A percentile compares a stretch with the other conserved stretches of the same genome.
Evolutionary conservation across 257 asterid genomes (phyloP).

Genomic region (Euphrasia confusa): DNA sequence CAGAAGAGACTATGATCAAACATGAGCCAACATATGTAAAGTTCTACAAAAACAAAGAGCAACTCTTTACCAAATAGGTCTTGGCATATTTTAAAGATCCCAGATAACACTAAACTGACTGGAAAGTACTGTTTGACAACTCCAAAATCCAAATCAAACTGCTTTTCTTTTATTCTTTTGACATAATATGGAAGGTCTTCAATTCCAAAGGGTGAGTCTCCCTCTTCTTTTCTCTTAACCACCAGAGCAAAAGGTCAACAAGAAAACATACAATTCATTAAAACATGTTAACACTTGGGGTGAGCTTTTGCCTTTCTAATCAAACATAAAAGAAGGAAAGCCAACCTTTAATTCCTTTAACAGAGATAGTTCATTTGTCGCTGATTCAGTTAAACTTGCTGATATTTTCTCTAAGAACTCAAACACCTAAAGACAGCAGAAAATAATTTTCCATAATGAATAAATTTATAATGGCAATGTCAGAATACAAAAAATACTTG

Average conservation of each 20-base stretch:
- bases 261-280: slow-evolving; percentile 17
- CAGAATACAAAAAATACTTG: background rate
- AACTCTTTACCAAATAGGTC: slow-evolving; percentile 78
- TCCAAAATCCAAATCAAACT: slow-evolving; percentile 68
- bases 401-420: slow-evolving; percentile 87
- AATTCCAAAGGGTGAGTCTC: slow-evolving; percentile 67
- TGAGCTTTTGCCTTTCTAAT: slow-evolving; percentile 16
- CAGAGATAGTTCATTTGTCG: slow-evolving; percentile 66
- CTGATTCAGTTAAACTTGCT: slow-evolving; percentile 68
- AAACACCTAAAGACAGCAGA: slow-evolving; percentile 51
- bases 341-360: slow-evolving; percentile 82
- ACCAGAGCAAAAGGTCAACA: slow-evolving; percentile 26
- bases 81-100: slow-evolving; percentile 88
- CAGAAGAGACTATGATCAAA: slow-evolving; percentile 18
- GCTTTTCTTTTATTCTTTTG: slow-evolving; percentile 63
- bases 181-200: slow-evolving; percentile 82
- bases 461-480: slow-evolving; percentile 4
- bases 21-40: slow-evolving; percentile 10
- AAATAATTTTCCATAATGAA: slow-evolving; percentile 15
- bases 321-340: slow-evolving; percentile 20
- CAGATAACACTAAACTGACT: slow-evolving; percentile 70
- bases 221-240: slow-evolving; percentile 75
- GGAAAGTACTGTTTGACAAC: slow-evolving; percentile 82
- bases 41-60: slow-evolving; percentile 11
- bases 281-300: slow-evolving; percentile 6